Conservation (phyloP, 106 monocot genomes). For the Narthecium ossifragum region DNA sequence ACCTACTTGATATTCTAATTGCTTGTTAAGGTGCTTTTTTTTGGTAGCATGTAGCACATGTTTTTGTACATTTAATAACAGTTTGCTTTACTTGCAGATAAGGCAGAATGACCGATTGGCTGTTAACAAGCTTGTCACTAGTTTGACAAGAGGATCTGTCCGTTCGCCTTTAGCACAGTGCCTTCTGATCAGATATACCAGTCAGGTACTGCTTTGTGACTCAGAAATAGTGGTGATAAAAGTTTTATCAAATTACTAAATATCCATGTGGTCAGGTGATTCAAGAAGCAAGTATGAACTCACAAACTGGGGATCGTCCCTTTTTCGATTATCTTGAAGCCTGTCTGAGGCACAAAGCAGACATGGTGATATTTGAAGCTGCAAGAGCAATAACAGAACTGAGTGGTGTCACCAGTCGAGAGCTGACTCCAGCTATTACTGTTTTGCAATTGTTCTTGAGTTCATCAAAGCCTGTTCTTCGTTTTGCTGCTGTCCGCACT, state of each 20-base stretch:
- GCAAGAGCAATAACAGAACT: constrained; percentile 96
- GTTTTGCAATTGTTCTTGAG: constrained; percentile 96
- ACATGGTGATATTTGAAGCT: constrained; percentile 98
- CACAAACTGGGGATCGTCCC: constrained; percentile 80
- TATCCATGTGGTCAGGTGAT: constrained; percentile 47
- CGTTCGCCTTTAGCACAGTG: constrained; percentile 98
- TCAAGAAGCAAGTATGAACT: constrained; percentile 57
- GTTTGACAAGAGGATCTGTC: constrained; percentile 83
- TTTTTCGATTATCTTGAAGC: constrained; percentile 93
- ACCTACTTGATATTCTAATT: no score
- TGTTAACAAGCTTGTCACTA: constrained; percentile 90
- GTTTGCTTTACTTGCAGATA: no score
- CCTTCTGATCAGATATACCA: constrained; percentile 86
- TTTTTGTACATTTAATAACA: no score
- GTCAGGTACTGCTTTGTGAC: constrained; percentile 49
- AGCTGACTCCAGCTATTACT: constrained; percentile 95
- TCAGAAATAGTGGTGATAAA: not conserved
- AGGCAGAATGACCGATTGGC: constrained; percentile 96
- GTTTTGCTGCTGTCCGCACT: constrained; percentile 97
- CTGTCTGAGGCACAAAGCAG: constrained; percentile 91
- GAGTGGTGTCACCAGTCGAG: constrained; percentile 81
- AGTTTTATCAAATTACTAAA: constrained; percentile 7
- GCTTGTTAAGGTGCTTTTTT: no score
- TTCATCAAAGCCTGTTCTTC: constrained; percentile 97
- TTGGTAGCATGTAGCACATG: no score